Base-by-base conservation (phyloP, 768 basidiomycete species). In the Termitomyces sp. region DNA sequence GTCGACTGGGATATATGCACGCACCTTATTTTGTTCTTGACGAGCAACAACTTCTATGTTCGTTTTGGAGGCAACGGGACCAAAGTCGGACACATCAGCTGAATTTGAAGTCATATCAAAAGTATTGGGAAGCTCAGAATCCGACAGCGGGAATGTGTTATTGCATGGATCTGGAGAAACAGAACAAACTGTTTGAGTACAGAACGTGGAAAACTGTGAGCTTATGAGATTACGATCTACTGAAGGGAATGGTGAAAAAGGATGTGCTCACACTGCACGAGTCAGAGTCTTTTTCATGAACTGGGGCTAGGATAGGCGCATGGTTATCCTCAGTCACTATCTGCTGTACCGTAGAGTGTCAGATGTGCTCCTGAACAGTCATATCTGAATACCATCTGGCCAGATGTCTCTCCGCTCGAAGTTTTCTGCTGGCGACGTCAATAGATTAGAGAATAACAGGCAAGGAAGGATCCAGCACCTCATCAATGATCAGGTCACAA, bases 71-170 rank as follows among this genome's bases (percentile, higher is more conserved):
- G 58, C 40, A 23, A 32, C 58, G 43, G 31, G 41, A 38, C 27
- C 25, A 50, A 38, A 35, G 4, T 51, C 11, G 7, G 59, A 57
- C 12, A 56, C n/a, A 19, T 57, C 56, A 37, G 8, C 37, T 12
- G n/a, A 37, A 46, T 57, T 62, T 17, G 46, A 35, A 43, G 64
- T 59, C 17, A 62, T 31, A 29, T 74, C 69, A 58, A 71, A 70
- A 29, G 58, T 68, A 19, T 53, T 53, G 8, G 69, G 69, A 37
- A 70, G 43, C 34, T 60, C 62, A 17, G 65, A 66, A 38, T 69
- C 65, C 31, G 67, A 66, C 41, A 70, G 59, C 21, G 63, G 67
- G 35, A 70, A 65, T 9, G 67, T 69, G 37, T 37, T 60, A 42
- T 70, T 63, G 50, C 57, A 58, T 25, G 61, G 61, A 21, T 60